Evolutionary conservation across 495 filamentous ascomycete species (phyloP).

Genomic region (Penicillium argentinense): DNA sequence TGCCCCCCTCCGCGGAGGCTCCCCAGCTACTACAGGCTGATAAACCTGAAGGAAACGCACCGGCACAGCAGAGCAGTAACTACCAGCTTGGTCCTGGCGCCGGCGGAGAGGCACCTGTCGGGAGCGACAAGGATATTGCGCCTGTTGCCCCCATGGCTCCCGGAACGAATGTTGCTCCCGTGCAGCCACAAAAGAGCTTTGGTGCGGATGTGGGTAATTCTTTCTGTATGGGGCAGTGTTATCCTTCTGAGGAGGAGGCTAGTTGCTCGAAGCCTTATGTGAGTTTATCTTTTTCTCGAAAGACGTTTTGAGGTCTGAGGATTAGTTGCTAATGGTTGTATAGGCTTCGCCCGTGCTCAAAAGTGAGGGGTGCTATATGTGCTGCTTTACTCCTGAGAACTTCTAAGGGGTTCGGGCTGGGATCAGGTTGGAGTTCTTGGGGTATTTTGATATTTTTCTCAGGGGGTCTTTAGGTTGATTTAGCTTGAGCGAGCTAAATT

Average conservation of each 20-base stretch:
- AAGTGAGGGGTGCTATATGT: conserved; percentile 17
- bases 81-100: background rate
- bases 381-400: conserved; percentile 23
- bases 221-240: conserved; percentile 29
- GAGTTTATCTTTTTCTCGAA: conserved; percentile 11
- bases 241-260: conserved; percentile 8
- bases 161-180: conserved; percentile 17
- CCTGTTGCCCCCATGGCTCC: conserved; percentile 16
- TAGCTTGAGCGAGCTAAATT: no score
- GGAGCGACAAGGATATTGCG: conserved; percentile 13
- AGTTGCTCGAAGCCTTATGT: conserved; percentile 20
- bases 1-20: background rate
- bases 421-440: background rate
- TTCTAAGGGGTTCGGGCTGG: conserved; percentile 8
- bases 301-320: background rate
- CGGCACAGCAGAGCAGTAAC: background rate
- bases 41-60: no score
- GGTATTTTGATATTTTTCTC: background rate
- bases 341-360: conserved; percentile 17
- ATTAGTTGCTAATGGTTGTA: background rate
- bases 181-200: background rate
- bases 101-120: no score
- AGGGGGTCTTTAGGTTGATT: no score
- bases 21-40: no score
- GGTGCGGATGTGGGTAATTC: conserved; percentile 28